phyloP scores from a whole-genome alignment of 1,284 basidiomycete genomes.

The Inonotus obliquus region DNA sequence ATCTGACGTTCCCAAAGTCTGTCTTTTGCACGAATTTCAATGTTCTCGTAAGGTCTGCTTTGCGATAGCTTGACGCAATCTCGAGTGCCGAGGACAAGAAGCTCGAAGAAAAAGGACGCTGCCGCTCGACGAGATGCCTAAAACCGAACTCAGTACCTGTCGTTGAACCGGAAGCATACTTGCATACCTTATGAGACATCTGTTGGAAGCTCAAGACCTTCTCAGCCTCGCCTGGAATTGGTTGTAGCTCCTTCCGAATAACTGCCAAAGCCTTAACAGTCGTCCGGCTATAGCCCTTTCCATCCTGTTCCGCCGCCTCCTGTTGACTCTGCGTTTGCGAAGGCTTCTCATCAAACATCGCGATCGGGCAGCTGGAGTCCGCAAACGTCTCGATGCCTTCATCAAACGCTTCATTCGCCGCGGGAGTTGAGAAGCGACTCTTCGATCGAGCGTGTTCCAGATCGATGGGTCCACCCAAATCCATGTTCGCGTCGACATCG shows the following conservation, averaged over 20 bases:
- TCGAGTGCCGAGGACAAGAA: conserved; percentile 89
- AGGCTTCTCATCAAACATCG: conserved; percentile 73
- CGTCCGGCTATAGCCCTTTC: conserved; percentile 83
- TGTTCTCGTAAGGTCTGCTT: conserved; percentile 74
- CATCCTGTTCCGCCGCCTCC: conserved; percentile 41
- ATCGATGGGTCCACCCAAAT: conserved; percentile 24
- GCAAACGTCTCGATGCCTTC: conserved; percentile 62
- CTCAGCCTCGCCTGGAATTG: conserved; percentile 41
- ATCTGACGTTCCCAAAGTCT: conserved; percentile 76
- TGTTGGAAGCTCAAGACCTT: conserved; percentile 69
- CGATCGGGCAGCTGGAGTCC: conserved; percentile 73
- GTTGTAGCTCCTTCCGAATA: conserved; percentile 72
- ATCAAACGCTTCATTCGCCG: conserved; percentile 44
- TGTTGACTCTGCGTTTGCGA: conserved; percentile 42
- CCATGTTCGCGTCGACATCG: conserved; percentile 37
- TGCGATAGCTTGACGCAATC: conserved; percentile 86
- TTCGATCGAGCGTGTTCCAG: conserved; percentile 37
- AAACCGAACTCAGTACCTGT: background rate
- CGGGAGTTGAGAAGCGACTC: conserved; percentile 68
- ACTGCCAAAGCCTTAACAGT: conserved; percentile 88
- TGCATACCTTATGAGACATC: conserved; percentile 67
- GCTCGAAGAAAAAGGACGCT: conserved; percentile 95
- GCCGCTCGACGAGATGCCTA: conserved; percentile 89
- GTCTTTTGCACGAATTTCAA: conserved; percentile 78
- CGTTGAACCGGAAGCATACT: background rate